A percentile compares a stretch with the other conserved stretches of the same genome.
Evolutionary conservation across 1,284 basidiomycete species (phyloP).

Genomic region (Moniliella sp.): DNA sequence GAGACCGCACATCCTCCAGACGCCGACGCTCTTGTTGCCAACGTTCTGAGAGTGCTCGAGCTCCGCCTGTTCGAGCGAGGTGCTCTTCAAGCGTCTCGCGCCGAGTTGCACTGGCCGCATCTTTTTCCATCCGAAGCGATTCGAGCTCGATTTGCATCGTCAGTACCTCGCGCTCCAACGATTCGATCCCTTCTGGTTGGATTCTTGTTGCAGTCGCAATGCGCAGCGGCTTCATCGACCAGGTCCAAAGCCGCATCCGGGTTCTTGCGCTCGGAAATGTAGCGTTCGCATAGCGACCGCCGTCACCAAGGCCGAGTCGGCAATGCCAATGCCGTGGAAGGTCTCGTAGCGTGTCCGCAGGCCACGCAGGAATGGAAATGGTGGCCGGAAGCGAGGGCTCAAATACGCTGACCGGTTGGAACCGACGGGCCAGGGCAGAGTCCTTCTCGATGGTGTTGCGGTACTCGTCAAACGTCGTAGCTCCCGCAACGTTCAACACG

Average conservation of each 20-base stretch:
- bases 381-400: conserved; percentile 52
- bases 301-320: conserved; percentile 64
- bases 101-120: conserved; percentile 57
- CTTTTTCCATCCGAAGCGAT: conserved; percentile 66
- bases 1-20: conserved; percentile 53
- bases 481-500: conserved; percentile 3
- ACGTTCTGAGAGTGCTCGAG: conserved; percentile 44
- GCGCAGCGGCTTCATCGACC: conserved; percentile 64
- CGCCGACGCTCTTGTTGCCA: conserved; percentile 60
- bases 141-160: conserved; percentile 66
- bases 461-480: conserved; percentile 48
- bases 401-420: conserved; percentile 65
- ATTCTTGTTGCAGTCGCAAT: conserved; percentile 73
- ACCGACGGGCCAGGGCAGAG: conserved; percentile 66
- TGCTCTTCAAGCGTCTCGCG: conserved; percentile 44
- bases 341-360: conserved; percentile 1
- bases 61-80: conserved; percentile 11
- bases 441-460: conserved; percentile 77
- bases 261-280: conserved; percentile 37
- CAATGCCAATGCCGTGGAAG: conserved; percentile 62
- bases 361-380: conserved; percentile 2
- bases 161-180: conserved; percentile 58
- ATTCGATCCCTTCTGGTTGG: conserved; percentile 66
- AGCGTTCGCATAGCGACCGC: conserved; percentile 56
- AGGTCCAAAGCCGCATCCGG: conserved; percentile 7